A percentile compares a stretch with the other conserved stretches of the same genome.
Conservation (phyloP, 345 rosid genomes). For the Acer yangbiense region DNA sequence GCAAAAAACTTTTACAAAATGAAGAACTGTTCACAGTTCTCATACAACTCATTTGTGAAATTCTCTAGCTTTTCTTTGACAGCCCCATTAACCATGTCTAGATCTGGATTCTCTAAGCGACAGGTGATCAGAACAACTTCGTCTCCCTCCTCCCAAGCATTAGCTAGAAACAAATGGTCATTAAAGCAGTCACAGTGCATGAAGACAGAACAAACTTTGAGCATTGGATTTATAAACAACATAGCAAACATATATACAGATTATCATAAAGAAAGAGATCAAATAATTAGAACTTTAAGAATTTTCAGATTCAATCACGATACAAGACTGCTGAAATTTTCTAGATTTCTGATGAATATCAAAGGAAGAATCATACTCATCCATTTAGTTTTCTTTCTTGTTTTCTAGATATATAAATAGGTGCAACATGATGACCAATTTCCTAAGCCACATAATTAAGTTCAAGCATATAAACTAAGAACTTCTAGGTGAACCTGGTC, state of each 20-base stretch:
- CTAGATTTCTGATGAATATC: neutral
- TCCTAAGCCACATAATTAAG: too few relatives aligned
- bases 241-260: neutral
- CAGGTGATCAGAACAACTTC: constrained; percentile 89
- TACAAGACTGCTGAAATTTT: neutral
- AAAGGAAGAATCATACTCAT: neutral
- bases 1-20: neutral
- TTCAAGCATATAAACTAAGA: neutral
- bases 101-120: constrained; percentile 81
- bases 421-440: neutral
- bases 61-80: constrained; percentile 83
- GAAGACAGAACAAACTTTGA: neutral
- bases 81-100: constrained; percentile 76
- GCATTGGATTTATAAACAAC: neutral
- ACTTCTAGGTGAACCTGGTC: neutral
- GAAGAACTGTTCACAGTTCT: neutral
- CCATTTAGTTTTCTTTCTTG: neutral
- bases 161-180: constrained; percentile 51
- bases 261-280: neutral
- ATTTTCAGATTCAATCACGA: neutral
- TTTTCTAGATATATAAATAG: neutral
- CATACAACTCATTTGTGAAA: constrained; percentile 79
- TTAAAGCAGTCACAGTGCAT: constrained; percentile 26
- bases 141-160: constrained; percentile 99
- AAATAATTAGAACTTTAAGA: neutral